Evolutionary conservation across 1,284 basidiomycete genomes (phyloP).

Genomic region (Naganishia albida): DNA sequence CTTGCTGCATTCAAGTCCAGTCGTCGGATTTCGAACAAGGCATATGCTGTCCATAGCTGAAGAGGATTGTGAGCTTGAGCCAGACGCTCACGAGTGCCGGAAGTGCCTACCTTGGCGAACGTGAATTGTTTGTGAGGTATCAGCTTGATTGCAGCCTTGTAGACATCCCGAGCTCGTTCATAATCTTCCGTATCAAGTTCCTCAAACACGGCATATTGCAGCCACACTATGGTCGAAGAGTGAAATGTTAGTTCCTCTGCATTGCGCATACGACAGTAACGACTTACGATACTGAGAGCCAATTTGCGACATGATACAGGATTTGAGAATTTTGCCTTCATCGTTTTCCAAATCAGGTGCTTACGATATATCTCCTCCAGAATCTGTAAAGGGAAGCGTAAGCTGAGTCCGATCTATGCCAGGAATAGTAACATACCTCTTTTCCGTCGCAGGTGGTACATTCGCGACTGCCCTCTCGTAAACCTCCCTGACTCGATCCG

Average conservation of each 20-base stretch:
- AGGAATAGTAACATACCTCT: constrained; percentile 47
- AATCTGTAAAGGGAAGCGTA: constrained; percentile 60
- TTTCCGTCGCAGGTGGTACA: constrained; percentile 71
- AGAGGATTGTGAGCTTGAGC: background rate
- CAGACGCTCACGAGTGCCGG: background rate
- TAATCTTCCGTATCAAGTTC: constrained; percentile 94
- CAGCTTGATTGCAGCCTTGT: constrained; percentile 82
- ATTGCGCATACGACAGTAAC: background rate
- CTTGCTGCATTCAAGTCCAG: constrained; percentile 81
- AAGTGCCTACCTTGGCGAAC: constrained; percentile 71
- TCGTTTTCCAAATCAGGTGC: constrained; percentile 10
- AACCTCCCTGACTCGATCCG: constrained; percentile 76
- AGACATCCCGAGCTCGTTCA: constrained; percentile 81
- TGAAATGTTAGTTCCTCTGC: background rate
- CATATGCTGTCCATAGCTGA: constrained; percentile 79
- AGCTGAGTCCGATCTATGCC: constrained; percentile 22
- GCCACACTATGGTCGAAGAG: constrained; percentile 64
- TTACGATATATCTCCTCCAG: constrained; percentile 94
- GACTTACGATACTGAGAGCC: constrained; percentile 39
- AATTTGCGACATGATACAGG: too few species aligned
- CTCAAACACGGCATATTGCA: constrained; percentile 95
- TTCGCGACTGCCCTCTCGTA: constrained; percentile 97
- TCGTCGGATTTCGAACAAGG: constrained; percentile 86
- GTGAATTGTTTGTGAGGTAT: constrained; percentile 96
- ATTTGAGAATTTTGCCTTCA: too few species aligned